Conservation (phyloP, 192 early-diverging fungal species). For the Cladochytrium replicatum region DNA sequence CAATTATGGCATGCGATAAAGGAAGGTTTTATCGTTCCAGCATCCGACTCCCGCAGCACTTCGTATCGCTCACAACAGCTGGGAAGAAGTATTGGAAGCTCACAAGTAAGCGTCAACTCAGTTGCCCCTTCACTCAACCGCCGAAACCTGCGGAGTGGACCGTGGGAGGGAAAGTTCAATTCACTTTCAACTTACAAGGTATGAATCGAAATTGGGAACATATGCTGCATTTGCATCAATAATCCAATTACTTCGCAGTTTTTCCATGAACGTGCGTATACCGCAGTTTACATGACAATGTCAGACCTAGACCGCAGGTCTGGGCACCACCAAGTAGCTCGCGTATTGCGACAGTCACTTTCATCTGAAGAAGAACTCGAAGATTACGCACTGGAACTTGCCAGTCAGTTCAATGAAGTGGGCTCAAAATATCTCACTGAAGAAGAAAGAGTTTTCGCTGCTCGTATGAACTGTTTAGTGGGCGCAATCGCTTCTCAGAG, state of each 20-base stretch:
- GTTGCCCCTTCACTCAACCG: no score
- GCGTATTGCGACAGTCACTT: slow-evolving; percentile 10
- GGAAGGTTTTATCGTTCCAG: no score
- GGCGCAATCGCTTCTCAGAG: no score
- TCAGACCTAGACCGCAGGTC: background rate
- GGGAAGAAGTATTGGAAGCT: no score
- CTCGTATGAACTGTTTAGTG: slow-evolving; percentile 22
- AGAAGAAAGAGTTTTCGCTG: slow-evolving; percentile 14
- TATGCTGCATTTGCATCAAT: background rate
- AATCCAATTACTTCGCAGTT: slow-evolving; percentile 3
- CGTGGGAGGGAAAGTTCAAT: no score
- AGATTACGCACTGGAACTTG: slow-evolving; percentile 14
- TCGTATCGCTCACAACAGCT: no score
- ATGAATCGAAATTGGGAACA: background rate
- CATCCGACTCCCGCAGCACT: no score
- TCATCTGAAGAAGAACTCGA: slow-evolving; percentile 8
- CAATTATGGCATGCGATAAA: no score
- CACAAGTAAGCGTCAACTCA: no score
- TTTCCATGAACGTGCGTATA: slow-evolving; percentile 15
- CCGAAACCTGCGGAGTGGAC: no score
- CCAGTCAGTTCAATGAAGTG: slow-evolving; percentile 28
- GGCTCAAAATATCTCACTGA: slow-evolving; percentile 4
- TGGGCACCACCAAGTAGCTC: slow-evolving; percentile 18
- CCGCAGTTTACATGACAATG: slow-evolving; percentile 13
- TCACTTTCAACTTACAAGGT: no score